Conservation (phyloP, 2,329 filamentous ascomycete genomes). For the Talaromyces albobiverticillius region DNA sequence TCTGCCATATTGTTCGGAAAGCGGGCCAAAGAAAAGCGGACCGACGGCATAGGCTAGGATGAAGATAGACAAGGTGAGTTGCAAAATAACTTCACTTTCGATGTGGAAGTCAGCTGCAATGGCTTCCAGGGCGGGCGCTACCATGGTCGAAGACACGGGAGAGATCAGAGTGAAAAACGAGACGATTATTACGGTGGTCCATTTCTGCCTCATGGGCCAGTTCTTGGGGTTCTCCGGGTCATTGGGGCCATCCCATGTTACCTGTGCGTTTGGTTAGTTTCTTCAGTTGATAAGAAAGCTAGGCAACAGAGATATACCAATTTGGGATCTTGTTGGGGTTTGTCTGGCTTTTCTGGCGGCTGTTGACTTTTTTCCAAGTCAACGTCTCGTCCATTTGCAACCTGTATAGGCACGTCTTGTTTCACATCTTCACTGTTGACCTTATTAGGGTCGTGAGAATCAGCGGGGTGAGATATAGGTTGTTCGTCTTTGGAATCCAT, state of each 20-base stretch:
- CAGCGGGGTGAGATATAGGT: neutral
- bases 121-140: slow-evolving; percentile 37
- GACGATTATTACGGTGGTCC: neutral
- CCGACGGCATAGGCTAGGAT: neutral
- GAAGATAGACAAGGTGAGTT: slow-evolving; percentile 3
- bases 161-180: neutral
- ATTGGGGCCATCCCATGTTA: slow-evolving; percentile 7
- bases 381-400: neutral
- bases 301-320: neutral
- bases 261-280: neutral
- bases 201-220: neutral
- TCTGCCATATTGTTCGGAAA: neutral
- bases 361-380: slow-evolving; percentile 1
- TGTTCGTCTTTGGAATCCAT: neutral
- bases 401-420: neutral
- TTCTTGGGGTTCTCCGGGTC: slow-evolving; percentile 3
- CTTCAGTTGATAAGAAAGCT: neutral
- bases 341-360: neutral
- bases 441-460: neutral
- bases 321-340: neutral
- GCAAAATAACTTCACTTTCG: neutral
- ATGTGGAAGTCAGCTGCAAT: neutral
- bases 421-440: neutral
- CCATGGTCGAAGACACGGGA: slow-evolving; percentile 50
- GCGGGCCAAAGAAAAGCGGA: slow-evolving; percentile 1